A percentile compares a stretch with the other conserved stretches of the same genome.
Evolutionary conservation across 192 early-diverging fungal species (phyloP).

Genomic region (Coemansia sp.): DNA sequence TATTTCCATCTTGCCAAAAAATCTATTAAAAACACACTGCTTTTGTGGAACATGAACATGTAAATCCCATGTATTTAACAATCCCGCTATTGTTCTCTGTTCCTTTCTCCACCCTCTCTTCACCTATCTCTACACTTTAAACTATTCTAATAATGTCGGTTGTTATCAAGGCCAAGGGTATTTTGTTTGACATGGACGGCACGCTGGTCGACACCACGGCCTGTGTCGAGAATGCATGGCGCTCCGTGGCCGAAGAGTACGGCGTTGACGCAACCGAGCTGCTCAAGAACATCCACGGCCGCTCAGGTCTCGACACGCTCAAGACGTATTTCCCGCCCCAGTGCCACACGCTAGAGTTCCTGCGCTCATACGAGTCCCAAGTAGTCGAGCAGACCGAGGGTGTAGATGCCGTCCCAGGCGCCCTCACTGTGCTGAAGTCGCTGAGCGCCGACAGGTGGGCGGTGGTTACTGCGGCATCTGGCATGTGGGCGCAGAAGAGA

Average conservation of each 20-base stretch:
- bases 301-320: slow-evolving; percentile 32
- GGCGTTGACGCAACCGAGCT: slow-evolving; percentile 21
- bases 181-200: slow-evolving; percentile 54
- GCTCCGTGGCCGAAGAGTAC: slow-evolving; percentile 19
- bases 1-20: neutral
- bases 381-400: slow-evolving; percentile 27
- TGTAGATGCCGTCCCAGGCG: slow-evolving; percentile 37
- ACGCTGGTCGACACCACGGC: slow-evolving; percentile 43
- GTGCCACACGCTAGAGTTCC: slow-evolving; percentile 22
- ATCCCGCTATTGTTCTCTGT: neutral
- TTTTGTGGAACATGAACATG: neutral
- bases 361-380: slow-evolving; percentile 15
- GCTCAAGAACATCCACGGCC: slow-evolving; percentile 28
- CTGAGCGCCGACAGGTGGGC: slow-evolving; percentile 28
- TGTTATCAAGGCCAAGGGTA: slow-evolving; percentile 27
- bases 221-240: slow-evolving; percentile 46
- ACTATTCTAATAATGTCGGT: neutral
- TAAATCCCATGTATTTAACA: neutral
- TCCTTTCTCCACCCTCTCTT: neutral
- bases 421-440: slow-evolving; percentile 6
- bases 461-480: slow-evolving; percentile 39
- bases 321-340: slow-evolving; percentile 28
- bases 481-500: slow-evolving; percentile 23
- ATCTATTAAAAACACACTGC: neutral
- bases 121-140: neutral